Evolutionary conservation across 164 flowering plant genomes (phyloP), one percentile per base, ranked within the genome.

Genomic region (Macadamia tetraphylla): DNA sequence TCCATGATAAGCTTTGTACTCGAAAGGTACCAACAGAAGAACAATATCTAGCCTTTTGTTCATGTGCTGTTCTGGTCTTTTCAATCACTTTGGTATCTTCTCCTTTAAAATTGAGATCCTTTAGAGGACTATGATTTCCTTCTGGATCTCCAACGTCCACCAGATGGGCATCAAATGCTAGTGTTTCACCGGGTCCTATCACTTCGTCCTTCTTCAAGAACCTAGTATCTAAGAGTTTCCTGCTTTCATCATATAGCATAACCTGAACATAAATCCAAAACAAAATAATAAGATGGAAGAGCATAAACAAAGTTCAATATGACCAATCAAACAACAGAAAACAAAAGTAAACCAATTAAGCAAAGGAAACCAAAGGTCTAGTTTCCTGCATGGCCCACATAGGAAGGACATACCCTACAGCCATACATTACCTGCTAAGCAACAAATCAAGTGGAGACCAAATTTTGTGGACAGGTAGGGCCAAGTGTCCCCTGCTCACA

Each of bases 91-190:
- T 79, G 56, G 35, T 62, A 42, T 73, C 81, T 55, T 63, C 70
- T 58, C 58, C 71, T 72, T 70, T 73, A 31, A 15, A 53, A 67
- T 76, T 76, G 7, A 40, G 58, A 60, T 73, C 80, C 23, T 69
- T 48, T 30, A 65, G 0, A 49, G 78, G 70, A 61, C 78, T 75
- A 60, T 68, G 64, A 64, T 49, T 77, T 55, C 79, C 82, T 58
- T 85, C 80, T 18, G 67, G 75, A 73, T 83, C 87, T 12, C 90
- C 97, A 70, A 91, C 77, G 63, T 89, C 94, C 42, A 91, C 87
- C 67, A 89, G 82, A 71, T 79, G 77, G 62, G 82, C 67, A 75
- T 74, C 77, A 70, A 89, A 88, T 17, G 82, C 64, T 60, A 94
- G 62, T 15, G 85, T 75, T 73, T 83, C 90, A 23, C 94, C 94